Conservation (phyloP, 352 stramenopile species). For the Globisporangium cederbergense region DNA sequence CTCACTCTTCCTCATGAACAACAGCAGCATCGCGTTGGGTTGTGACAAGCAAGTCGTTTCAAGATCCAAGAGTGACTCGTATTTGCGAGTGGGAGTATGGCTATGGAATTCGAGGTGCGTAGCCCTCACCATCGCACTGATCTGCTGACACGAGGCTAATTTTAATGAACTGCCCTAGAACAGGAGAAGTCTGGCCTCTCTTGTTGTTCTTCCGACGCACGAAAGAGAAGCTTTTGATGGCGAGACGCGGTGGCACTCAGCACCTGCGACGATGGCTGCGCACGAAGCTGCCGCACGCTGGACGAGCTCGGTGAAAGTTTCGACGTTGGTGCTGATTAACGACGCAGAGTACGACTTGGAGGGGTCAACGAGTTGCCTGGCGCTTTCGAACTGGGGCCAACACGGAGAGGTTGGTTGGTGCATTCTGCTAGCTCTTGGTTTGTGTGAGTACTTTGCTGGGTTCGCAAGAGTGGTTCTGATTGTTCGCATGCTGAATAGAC, state of each 20-base stretch:
- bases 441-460: background rate
- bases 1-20: background rate
- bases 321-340: constrained; percentile 30
- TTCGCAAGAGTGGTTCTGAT: too few relatives aligned
- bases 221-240: background rate
- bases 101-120: background rate
- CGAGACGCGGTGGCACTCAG: background rate
- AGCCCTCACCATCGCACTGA: background rate
- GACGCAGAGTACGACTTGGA: constrained; percentile 32
- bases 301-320: constrained; percentile 7
- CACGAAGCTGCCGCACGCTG: background rate
- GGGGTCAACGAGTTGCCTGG: constrained; percentile 14
- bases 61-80: background rate
- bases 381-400: constrained; percentile 21
- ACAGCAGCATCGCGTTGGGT: constrained; percentile 4
- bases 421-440: background rate
- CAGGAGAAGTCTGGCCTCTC: background rate
- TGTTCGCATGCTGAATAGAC: background rate
- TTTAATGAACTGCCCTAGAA: background rate
- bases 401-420: constrained; percentile 12
- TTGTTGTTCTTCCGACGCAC: background rate
- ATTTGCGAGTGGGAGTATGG: background rate
- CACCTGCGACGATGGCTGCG: constrained; percentile 9
- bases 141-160: background rate
- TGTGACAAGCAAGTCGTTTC: background rate